phyloP scores from a whole-genome alignment of 2,329 filamentous ascomycete species.

The Berkeleyomyces rouxiae region DNA sequence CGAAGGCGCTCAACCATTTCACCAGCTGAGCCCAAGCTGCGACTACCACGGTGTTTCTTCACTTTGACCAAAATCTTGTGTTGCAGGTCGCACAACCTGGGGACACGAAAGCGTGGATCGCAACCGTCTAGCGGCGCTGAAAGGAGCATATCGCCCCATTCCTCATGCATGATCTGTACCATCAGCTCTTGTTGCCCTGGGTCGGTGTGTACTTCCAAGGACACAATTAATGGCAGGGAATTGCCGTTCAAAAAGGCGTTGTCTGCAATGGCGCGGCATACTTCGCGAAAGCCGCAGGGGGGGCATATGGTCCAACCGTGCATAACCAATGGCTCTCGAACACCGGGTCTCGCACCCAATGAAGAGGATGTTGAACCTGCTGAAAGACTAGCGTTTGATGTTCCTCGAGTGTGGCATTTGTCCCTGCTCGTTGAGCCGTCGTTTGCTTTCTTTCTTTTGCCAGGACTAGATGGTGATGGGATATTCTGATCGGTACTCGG shows the following conservation, averaged over 20 bases:
- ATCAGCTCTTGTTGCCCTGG: conserved; percentile 74
- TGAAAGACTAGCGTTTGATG: not conserved
- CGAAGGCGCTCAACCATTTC: conserved; percentile 19
- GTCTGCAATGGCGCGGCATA: conserved; percentile 64
- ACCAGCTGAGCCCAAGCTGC: conserved; percentile 7
- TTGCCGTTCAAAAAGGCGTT: conserved; percentile 55
- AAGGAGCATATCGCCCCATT: conserved; percentile 63
- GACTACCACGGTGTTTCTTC: conserved; percentile 37
- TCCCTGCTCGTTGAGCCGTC: not conserved
- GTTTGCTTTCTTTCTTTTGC: not conserved
- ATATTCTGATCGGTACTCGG: not conserved
- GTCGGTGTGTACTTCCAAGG: conserved; percentile 77
- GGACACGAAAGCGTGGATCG: conserved; percentile 39
- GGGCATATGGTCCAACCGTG: conserved; percentile 74
- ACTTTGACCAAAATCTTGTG: conserved; percentile 76
- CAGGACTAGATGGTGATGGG: not conserved
- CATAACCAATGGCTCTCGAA: conserved; percentile 57
- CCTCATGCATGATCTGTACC: conserved; percentile 84
- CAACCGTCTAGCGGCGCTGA: conserved; percentile 36
- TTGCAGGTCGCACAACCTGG: conserved; percentile 53
- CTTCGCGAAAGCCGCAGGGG: conserved; percentile 72
- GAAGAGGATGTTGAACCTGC: not conserved
- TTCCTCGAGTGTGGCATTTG: not conserved
- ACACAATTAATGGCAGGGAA: conserved; percentile 73
- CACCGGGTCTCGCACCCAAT: not conserved